Base-by-base conservation (phyloP, 1,139 yeast species). In the Saccharomyces pastorianus region DNA sequence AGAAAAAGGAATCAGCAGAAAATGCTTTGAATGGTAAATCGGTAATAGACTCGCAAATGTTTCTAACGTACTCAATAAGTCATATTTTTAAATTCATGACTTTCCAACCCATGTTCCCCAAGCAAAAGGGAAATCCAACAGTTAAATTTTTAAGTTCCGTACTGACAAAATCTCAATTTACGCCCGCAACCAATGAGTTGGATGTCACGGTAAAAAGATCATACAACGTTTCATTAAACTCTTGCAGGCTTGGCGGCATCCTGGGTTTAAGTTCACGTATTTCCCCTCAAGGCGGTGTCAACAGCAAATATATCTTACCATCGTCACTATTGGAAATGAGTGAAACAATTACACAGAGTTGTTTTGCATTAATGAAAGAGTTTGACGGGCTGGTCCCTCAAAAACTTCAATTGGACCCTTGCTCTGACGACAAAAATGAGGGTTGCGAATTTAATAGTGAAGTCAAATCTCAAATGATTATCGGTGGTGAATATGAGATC, bases 161-260 rank as follows among this genome's bases (percentile, higher is more conserved):
- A n/a, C 51, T 58, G 44, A 58, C 65, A 14, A 56, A 53, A n/a
- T 53, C 58, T 1, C 56, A 57, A 13, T 58, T 52, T 38, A 59
- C 60, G 8, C 64, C 66, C 11, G 57, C 65, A 1, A 58, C 60
- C 9, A 63, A 65, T 47, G 64, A 61, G 32, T 49, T 62, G 8
- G 58, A 60, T 25, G 63, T 68, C 2, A 58, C 63, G 34, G 49
- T 68, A 27, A 55, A 59, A 28, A 70, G 68, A 50, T 58, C 64
- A 3, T 60, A 65, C 44, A 70, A 67, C 49, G 68, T 70, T 65
- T 82, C 80, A 60, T 88, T 84, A 62, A 75, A 84, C 59, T 80
- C 86, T 7, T 87, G 95, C 65, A 85, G 84, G 65, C 77, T 85
- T 51, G 93, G 90, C 34, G 88, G 91, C 1, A 81, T 85, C 73